Conservation (phyloP, 1,284 basidiomycete species). For the Sparassis latifolia region DNA sequence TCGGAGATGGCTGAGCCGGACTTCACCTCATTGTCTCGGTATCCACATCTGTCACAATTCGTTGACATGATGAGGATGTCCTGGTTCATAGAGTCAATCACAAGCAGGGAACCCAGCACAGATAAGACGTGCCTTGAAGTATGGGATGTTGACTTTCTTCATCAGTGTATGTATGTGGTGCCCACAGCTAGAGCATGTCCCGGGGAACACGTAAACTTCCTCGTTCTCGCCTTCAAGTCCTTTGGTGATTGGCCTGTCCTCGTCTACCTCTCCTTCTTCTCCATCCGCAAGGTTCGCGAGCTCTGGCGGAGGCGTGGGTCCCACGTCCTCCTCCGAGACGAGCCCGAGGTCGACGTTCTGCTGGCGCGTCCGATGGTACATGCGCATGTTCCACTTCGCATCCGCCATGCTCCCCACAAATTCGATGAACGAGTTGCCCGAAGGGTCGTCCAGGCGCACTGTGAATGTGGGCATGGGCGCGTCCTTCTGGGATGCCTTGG, state of each 20-base stretch:
- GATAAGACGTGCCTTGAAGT: conserved; percentile 74
- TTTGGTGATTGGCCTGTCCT: conserved; percentile 25
- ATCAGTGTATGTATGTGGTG: conserved; percentile 83
- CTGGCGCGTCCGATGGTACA: conserved; percentile 77
- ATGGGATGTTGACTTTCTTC: conserved; percentile 96
- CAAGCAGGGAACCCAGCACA: neutral
- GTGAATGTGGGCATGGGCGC: conserved; percentile 73
- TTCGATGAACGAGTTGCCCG: conserved; percentile 94
- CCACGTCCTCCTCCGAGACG: conserved; percentile 41
- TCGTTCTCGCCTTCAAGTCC: conserved; percentile 47
- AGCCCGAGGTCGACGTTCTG: conserved; percentile 86
- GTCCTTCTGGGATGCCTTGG: conserved; percentile 35
- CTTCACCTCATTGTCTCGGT: conserved; percentile 97
- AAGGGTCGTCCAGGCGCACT: conserved; percentile 85
- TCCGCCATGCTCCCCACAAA: conserved; percentile 77
- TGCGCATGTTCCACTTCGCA: conserved; percentile 90
- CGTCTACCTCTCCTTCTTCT: conserved; percentile 28
- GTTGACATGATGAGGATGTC: conserved; percentile 99
- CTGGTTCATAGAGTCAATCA: conserved; percentile 32
- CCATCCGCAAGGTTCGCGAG: conserved; percentile 9
- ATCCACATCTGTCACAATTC: conserved; percentile 92
- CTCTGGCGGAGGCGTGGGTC: conserved; percentile 9
- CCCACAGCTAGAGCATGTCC: conserved; percentile 86
- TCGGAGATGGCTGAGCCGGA: conserved; percentile 85
- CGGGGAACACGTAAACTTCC: conserved; percentile 88